Evolutionary conservation across 495 filamentous ascomycete species (phyloP).

Genomic region (Penicillium ochrochloron): DNA sequence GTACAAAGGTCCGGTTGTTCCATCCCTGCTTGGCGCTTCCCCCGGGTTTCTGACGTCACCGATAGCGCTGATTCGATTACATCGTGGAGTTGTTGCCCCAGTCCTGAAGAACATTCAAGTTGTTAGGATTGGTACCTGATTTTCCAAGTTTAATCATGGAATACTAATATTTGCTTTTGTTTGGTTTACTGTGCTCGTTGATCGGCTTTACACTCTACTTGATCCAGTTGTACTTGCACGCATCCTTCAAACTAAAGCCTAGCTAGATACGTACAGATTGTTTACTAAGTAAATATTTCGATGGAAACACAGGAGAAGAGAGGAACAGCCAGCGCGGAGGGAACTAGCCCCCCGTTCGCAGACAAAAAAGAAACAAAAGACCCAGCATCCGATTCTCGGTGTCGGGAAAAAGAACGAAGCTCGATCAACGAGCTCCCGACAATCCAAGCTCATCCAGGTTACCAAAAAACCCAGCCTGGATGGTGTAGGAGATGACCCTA

Average conservation of each 20-base stretch:
- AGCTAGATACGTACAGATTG: constrained; percentile 35
- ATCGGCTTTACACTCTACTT: background rate
- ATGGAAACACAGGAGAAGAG: constrained; percentile 32
- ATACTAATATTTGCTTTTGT: background rate
- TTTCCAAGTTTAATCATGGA: background rate
- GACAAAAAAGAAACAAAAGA: constrained; percentile 23
- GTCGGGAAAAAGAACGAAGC: constrained; percentile 31
- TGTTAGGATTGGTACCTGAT: background rate
- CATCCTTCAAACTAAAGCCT: constrained; percentile 24
- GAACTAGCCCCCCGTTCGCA: constrained; percentile 29
- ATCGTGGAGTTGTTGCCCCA: background rate
- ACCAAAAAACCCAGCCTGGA: constrained; percentile 47
- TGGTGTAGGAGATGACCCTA: constrained; percentile 58
- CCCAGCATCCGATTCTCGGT: constrained; percentile 34
- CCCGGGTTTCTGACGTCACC: constrained; percentile 20
- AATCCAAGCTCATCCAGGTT: constrained; percentile 41
- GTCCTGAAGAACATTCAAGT: background rate
- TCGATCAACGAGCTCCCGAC: constrained; percentile 37
- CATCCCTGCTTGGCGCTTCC: constrained; percentile 12
- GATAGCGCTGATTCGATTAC: background rate
- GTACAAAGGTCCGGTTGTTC: background rate
- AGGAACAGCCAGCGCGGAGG: constrained; percentile 27
- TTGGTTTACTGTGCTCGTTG: background rate
- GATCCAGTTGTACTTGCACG: constrained; percentile 20
- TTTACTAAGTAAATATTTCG: constrained; percentile 23